phyloP scores from a whole-genome alignment of 495 filamentous ascomycete genomes.

The Filosporella fistucella region DNA sequence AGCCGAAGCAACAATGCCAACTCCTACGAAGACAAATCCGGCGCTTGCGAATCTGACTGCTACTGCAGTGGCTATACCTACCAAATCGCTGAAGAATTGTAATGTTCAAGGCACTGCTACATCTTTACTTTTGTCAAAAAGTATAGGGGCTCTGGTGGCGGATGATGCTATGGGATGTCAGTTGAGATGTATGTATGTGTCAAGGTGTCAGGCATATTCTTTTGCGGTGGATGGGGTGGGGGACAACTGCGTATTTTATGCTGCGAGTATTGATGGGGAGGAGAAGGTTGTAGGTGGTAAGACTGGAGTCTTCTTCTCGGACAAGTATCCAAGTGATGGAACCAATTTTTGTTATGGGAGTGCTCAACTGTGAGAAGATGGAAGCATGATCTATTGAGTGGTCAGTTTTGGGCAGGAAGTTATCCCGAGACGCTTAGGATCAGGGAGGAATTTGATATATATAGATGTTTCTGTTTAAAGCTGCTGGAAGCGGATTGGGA shows the following conservation, averaged over 20 bases:
- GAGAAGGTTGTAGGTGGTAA: neutral
- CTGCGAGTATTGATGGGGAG: conserved; percentile 3
- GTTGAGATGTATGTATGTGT: conserved; percentile 11
- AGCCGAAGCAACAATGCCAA: too few species aligned
- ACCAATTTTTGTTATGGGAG: conserved; percentile 16
- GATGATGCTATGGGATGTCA: conserved; percentile 5
- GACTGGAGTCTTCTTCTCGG: conserved; percentile 14
- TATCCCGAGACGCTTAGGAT: neutral
- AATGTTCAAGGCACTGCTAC: conserved; percentile 10
- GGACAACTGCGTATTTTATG: conserved; percentile 11
- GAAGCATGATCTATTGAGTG: neutral
- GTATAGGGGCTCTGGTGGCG: neutral
- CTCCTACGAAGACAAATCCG: too few species aligned
- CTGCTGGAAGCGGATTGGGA: neutral
- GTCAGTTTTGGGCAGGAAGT: neutral
- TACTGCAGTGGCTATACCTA: too few species aligned
- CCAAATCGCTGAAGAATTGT: conserved; percentile 9
- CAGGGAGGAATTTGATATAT: neutral
- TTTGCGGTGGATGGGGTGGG: too few species aligned
- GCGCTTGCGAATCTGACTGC: too few species aligned
- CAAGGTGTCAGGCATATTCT: conserved; percentile 7
- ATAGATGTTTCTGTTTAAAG: neutral
- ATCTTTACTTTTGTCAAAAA: neutral
- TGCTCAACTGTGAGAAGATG: conserved; percentile 2
- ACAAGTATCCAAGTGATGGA: conserved; percentile 14